A percentile compares a stretch with the other conserved stretches of the same genome.
These are phyloP conservation scores for Knufia petricola DNA, from an alignment of 2,329 filamentous ascomycete species.

Conservation along the genomic window DNA sequence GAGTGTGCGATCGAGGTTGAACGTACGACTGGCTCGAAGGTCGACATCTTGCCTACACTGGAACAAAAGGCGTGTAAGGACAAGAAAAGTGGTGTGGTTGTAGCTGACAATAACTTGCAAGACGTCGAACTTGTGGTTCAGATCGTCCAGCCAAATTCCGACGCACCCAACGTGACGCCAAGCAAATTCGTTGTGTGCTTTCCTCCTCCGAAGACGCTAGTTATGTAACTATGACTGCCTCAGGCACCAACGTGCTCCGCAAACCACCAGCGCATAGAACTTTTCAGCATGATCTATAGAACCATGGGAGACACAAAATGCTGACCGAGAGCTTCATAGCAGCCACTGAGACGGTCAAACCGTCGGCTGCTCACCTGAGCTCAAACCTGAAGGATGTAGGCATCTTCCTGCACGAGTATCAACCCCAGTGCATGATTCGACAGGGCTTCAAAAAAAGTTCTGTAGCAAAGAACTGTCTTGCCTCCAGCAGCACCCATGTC, in stretches of 20 bases:
- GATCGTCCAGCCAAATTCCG: neutral
- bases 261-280: neutral
- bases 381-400: slow-evolving; percentile 63
- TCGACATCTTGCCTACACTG: slow-evolving; percentile 48
- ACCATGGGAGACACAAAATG: slow-evolving; percentile 26
- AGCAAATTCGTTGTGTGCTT: neutral
- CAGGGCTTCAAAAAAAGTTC: slow-evolving; percentile 86
- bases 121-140: neutral
- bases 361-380: slow-evolving; percentile 31
- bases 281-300: neutral
- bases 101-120: slow-evolving; percentile 2
- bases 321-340: slow-evolving; percentile 41
- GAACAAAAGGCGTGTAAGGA: slow-evolving; percentile 4
- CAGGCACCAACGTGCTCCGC: neutral
- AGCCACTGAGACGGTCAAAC: slow-evolving; percentile 33
- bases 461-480: slow-evolving; percentile 66
- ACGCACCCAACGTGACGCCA: neutral
- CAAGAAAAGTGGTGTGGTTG: slow-evolving; percentile 4
- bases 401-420: slow-evolving; percentile 75
- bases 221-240: neutral
- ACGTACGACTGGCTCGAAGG: slow-evolving; percentile 58
- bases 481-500: slow-evolving; percentile 69
- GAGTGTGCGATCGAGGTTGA: slow-evolving; percentile 11
- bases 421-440: slow-evolving; percentile 65
- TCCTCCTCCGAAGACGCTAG: neutral